Evolutionary conservation across 371 early-diverging fungal genomes (phyloP).

Genomic region (Gilbertella persicaria): DNA sequence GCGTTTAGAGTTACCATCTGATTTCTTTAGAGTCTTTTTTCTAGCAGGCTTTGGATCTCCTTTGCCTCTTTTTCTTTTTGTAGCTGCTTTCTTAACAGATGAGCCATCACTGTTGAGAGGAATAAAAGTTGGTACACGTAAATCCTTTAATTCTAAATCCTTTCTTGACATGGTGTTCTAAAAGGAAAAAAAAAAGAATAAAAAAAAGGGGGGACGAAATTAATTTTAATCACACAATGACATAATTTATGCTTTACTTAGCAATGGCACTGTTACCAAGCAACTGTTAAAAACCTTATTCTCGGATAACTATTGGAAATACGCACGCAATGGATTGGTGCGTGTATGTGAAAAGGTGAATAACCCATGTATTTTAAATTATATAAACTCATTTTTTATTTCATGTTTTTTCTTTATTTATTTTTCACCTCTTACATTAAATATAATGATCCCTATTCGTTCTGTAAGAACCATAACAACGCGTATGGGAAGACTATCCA

Average conservation of each 20-base stretch:
- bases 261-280: too few species aligned
- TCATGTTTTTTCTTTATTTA: not conserved
- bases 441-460: not conserved
- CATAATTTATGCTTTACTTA: too few species aligned
- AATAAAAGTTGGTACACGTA: slow-evolving; percentile 19
- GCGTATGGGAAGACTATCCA: not conserved
- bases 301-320: too few species aligned
- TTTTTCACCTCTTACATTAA: not conserved
- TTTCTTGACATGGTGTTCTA: not conserved
- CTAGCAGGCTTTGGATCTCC: not conserved
- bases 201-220: not conserved
- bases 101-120: not conserved
- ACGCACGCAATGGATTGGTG: too few species aligned
- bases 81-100: not conserved
- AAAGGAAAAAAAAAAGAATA: not conserved
- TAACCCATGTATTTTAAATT: too few species aligned
- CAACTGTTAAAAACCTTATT: too few species aligned
- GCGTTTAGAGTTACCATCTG: not conserved
- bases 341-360: too few species aligned
- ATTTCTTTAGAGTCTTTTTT: slow-evolving; percentile 4
- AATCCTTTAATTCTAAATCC: not conserved
- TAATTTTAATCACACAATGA: not conserved
- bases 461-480: not conserved
- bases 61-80: slow-evolving; percentile 11
- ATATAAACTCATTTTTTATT: too few species aligned